These are phyloP conservation scores for Tylopilus vinaceipallidus DNA, from an alignment of 768 basidiomycete species.

Conservation along the genomic window DNA sequence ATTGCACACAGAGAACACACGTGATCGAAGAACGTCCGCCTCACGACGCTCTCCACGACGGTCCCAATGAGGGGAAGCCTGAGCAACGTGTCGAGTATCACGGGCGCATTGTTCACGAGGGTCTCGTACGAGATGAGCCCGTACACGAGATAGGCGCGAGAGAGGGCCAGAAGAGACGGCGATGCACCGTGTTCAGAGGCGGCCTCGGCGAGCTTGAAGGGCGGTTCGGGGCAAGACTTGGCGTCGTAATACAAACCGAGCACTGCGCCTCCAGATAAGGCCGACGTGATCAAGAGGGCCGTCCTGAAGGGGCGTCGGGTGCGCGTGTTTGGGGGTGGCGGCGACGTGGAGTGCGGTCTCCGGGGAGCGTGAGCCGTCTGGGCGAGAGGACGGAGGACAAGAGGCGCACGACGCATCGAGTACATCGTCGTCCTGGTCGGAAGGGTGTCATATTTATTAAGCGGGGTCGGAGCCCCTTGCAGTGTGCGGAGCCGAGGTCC, in stretches of 20 bases:
- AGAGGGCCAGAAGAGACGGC: conserved; percentile 38
- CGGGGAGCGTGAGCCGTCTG: neutral
- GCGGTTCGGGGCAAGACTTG: conserved; percentile 23
- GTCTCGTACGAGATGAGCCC: conserved; percentile 73
- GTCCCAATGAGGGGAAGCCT: conserved; percentile 53
- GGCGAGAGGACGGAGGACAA: neutral
- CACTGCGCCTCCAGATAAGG: conserved; percentile 17
- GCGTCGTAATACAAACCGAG: conserved; percentile 26
- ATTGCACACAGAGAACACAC: conserved; percentile 34
- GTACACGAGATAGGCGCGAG: conserved; percentile 82
- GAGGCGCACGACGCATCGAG: conserved; percentile 10
- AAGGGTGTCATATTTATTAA: too few species aligned
- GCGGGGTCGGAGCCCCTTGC: too few species aligned
- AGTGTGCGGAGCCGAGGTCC: conserved; percentile 13
- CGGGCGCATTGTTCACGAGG: conserved; percentile 74
- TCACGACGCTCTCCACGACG: conserved; percentile 66
- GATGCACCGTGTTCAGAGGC: neutral
- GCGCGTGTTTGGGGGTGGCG: conserved; percentile 1
- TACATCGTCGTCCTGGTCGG: conserved; percentile 12
- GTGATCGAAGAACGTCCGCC: conserved; percentile 84
- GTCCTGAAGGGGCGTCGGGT: conserved; percentile 8
- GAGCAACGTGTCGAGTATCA: conserved; percentile 51
- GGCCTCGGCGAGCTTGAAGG: conserved; percentile 11
- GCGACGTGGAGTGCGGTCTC: conserved; percentile 9
- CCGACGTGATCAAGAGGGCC: conserved; percentile 14